Base-by-base conservation (phyloP, 441 rosid species). In the Erodium moschatum region DNA sequence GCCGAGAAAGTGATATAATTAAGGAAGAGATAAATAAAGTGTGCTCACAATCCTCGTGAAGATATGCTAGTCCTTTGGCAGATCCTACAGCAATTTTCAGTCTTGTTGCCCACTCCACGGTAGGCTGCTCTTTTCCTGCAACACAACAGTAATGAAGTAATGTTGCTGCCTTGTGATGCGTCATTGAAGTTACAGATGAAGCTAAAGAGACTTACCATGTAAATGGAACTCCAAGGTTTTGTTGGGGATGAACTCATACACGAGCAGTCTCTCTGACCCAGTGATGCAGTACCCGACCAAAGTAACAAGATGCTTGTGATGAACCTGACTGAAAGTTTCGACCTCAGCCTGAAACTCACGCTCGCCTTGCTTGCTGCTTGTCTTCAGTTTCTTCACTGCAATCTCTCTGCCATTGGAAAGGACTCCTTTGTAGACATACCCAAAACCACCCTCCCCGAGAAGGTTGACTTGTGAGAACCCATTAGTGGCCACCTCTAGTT, bases 371-470 rank as follows among this genome's bases (percentile, higher is more conserved):
- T 96, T 96, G 67, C 97, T 93, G 67, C 98, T 96, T 1, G 87
- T 89, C 76, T 91, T 93, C 67, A 93, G 83, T 70, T 88, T 95
- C 77, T 93, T 93, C 61, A 93, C 77, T 4, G 98, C 98, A 7
- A 93, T 90, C 79, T 93, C 98, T 80, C 89, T 91, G 19, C 98
- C 97, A 67, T 86, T 88, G 0, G 98, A 95, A 67, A 93, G 90
- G 56, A 91, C 86, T 69, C 98, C 98, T 64, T 75, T 88, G 75
- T 91, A 96, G 79, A 93, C 98, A 75, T 83, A 93, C 65, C 98
- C 97, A 8, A 93, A 93, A 61, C 98, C 98, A 6, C 98, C 98
- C 84, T 93, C 96, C 42, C 98, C 98, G 0, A 93, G 88, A 68
- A 93, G 85, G 74, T 93, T 93, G n/a, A 95, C 90, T 13, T 87